Percentiles rank a stretch among this genome's conserved stretches.
Conservation (phyloP, 495 filamentous ascomycete species). For the Aspergillus kassunensis region DNA sequence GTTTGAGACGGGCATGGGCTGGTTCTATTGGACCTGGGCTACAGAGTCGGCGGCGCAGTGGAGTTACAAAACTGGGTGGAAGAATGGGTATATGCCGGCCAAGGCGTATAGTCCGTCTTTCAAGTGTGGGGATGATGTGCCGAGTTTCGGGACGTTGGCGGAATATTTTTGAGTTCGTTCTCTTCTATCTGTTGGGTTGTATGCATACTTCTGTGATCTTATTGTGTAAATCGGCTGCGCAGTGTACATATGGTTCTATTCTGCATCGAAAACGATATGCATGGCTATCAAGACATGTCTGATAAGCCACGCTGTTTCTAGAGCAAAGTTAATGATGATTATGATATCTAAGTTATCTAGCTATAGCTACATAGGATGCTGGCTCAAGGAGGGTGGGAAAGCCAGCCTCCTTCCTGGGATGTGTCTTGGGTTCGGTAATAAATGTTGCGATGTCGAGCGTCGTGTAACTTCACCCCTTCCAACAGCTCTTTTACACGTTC, state of each 20-base stretch:
- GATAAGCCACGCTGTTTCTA: neutral
- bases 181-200: neutral
- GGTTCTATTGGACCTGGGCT: constrained; percentile 98
- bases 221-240: too few relatives aligned
- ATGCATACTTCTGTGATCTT: too few relatives aligned
- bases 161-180: constrained; percentile 40
- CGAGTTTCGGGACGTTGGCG: constrained; percentile 62
- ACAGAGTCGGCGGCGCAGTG: constrained; percentile 81
- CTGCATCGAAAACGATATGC: neutral
- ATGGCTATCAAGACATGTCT: neutral
- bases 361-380: too few relatives aligned
- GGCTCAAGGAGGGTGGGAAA: too few relatives aligned
- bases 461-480: too few relatives aligned
- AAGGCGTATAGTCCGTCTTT: constrained; percentile 75
- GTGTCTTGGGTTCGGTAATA: too few relatives aligned
- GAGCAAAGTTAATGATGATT: neutral
- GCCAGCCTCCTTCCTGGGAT: too few relatives aligned
- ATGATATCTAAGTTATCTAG: neutral
- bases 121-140: constrained; percentile 64
- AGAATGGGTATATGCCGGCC: constrained; percentile 74
- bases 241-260: neutral
- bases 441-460: too few relatives aligned
- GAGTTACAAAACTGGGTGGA: constrained; percentile 86
- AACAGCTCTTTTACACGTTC: too few relatives aligned
- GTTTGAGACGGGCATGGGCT: constrained; percentile 89